phyloP scores from a whole-genome alignment of 2,329 filamentous ascomycete genomes.

The Xylariales sp. region DNA sequence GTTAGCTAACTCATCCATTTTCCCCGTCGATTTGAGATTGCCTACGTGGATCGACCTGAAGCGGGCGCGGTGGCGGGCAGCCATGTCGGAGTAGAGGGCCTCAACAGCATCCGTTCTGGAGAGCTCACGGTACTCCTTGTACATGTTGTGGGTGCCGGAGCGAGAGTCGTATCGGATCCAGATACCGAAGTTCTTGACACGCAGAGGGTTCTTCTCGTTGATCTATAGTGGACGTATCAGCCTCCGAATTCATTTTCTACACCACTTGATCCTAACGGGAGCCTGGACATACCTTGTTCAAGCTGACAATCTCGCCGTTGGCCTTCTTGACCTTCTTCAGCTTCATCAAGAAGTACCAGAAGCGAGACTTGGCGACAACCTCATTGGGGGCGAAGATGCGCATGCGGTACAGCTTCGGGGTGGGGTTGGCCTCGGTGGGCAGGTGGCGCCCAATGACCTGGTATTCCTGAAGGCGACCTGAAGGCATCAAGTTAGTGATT shows the following conservation, averaged over 20 bases:
- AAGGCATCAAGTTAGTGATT: conserved; percentile 50
- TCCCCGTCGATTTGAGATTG: background rate
- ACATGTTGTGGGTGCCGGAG: conserved; percentile 99
- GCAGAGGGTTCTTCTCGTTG: conserved; percentile 97
- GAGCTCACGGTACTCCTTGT: conserved; percentile 99
- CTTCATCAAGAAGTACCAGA: conserved; percentile 99
- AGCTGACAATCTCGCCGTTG: conserved; percentile 97
- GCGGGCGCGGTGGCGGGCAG: conserved; percentile 95
- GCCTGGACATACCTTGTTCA: conserved; percentile 83
- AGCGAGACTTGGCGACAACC: conserved; percentile 99
- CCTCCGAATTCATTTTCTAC: background rate
- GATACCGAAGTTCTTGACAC: conserved; percentile 99
- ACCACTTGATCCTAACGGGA: background rate
- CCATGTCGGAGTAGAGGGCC: conserved; percentile 99
- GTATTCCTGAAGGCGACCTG: conserved; percentile 99
- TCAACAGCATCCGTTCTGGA: conserved; percentile 95
- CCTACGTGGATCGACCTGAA: conserved; percentile 99
- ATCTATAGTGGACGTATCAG: conserved; percentile 68
- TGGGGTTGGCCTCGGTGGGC: conserved; percentile 96
- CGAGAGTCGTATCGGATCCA: conserved; percentile 99
- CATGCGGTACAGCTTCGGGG: conserved; percentile 99
- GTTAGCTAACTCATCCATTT: conserved; percentile 44
- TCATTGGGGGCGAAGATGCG: conserved; percentile 98
- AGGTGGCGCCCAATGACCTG: conserved; percentile 99
- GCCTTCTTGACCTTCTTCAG: conserved; percentile 99